phyloP scores from a whole-genome alignment of 73 alveolate genomes.

The Tetrahymena malaccensis region DNA sequence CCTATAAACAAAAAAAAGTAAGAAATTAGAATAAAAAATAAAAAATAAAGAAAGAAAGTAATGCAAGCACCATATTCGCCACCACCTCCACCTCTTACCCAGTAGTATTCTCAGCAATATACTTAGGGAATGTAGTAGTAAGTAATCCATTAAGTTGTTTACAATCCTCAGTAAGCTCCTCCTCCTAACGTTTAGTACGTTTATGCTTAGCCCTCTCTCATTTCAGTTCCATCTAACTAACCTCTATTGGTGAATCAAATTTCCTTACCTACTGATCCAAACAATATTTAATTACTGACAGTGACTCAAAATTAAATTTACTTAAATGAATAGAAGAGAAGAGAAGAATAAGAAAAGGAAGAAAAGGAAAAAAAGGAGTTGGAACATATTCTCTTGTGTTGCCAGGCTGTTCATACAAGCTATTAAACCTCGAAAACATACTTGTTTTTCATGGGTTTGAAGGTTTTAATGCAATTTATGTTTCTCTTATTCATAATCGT shows the following conservation, averaged over 20 bases:
- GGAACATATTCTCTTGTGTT: too few species aligned
- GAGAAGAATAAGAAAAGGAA: background rate
- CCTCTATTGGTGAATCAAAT: background rate
- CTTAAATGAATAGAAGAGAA: background rate
- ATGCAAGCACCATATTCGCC: too few species aligned
- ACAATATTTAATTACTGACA: too few species aligned
- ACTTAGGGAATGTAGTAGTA: background rate
- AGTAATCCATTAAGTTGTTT: background rate
- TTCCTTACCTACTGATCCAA: background rate
- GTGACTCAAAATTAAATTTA: background rate
- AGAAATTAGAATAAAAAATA: too few species aligned
- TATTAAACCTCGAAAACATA: background rate
- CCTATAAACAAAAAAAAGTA: too few species aligned
- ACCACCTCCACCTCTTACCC: too few species aligned
- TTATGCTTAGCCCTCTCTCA: background rate
- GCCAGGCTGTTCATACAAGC: background rate
- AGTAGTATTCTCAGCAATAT: too few species aligned
- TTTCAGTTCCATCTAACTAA: background rate
- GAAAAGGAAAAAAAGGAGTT: background rate
- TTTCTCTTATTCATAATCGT: background rate
- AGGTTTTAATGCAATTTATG: background rate
- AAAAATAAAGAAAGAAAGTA: too few species aligned
- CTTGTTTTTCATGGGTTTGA: background rate
- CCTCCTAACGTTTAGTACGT: background rate
- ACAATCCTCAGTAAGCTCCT: background rate